Percentiles rank a stretch among this genome's conserved stretches.
Evolutionary conservation across 2,329 filamentous ascomycete genomes (phyloP).

Genomic region (Aschersonia sp.): DNA sequence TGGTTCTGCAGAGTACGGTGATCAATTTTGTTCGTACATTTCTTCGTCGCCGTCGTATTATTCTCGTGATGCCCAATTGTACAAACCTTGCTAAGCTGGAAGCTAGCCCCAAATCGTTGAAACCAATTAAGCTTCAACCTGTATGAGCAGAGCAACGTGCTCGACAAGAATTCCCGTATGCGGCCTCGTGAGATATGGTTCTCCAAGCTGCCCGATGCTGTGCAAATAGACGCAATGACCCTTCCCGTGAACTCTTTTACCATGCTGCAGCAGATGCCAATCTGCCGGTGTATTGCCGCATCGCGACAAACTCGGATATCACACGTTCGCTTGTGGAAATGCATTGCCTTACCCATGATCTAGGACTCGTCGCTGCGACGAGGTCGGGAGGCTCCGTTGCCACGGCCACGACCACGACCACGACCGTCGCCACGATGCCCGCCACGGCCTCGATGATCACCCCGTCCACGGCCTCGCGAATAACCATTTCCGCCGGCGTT

Average conservation of each 20-base stretch:
- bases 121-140: background rate
- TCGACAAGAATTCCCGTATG: background rate
- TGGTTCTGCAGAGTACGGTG: too few species aligned
- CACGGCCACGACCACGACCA: slow-evolving; percentile 24
- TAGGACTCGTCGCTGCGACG: slow-evolving; percentile 22
- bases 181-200: background rate
- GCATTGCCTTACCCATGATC: background rate
- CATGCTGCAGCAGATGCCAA: background rate
- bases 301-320: background rate
- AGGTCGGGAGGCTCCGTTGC: slow-evolving; percentile 17
- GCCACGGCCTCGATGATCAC: slow-evolving; percentile 36
- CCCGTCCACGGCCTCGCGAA: slow-evolving; percentile 29
- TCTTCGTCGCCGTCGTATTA: background rate
- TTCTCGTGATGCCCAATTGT: background rate
- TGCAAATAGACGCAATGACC: background rate
- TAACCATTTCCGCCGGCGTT: slow-evolving; percentile 8
- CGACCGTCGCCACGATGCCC: slow-evolving; percentile 33
- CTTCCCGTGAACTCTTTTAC: background rate
- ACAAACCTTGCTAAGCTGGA: background rate
- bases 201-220: background rate
- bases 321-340: background rate
- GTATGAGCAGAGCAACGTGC: background rate
- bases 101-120: background rate
- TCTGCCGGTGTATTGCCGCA: background rate
- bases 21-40: background rate